Conservation (phyloP, 352 stramenopile genomes). For the Phytophthora nicotianae region DNA sequence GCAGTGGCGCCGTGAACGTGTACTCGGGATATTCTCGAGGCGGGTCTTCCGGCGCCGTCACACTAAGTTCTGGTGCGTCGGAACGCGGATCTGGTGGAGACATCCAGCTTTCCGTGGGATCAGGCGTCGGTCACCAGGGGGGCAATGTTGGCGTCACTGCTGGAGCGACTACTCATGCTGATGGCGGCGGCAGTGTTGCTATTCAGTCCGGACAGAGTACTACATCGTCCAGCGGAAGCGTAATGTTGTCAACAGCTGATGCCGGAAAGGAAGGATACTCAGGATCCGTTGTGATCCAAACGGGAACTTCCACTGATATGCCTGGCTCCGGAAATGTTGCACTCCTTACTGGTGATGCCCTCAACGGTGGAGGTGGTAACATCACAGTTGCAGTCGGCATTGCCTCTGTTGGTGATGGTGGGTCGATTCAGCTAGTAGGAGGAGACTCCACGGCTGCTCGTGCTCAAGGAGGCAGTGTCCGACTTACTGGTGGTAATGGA, state of each 20-base stretch:
- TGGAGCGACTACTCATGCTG: constrained; percentile 45
- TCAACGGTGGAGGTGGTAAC: constrained; percentile 59
- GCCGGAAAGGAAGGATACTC: constrained; percentile 67
- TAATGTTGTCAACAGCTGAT: constrained; percentile 54
- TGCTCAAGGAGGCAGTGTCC: constrained; percentile 49
- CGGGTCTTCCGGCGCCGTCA: constrained; percentile 67
- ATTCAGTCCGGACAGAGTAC: constrained; percentile 62
- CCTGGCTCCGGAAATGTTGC: constrained; percentile 70
- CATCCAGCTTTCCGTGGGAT: constrained; percentile 59
- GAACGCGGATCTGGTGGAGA: constrained; percentile 56
- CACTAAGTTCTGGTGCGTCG: constrained; percentile 69
- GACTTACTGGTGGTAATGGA: constrained; percentile 53
- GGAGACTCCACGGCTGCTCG: constrained; percentile 49
- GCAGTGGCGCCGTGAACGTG: constrained; percentile 59
- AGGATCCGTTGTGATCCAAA: constrained; percentile 77
- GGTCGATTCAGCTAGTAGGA: constrained; percentile 47
- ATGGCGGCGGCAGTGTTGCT: constrained; percentile 57
- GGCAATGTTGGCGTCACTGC: constrained; percentile 50
- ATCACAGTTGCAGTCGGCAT: constrained; percentile 58
- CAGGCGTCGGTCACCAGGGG: constrained; percentile 45
- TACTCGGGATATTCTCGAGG: constrained; percentile 50
- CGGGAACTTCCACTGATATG: constrained; percentile 51
- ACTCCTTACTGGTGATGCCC: constrained; percentile 60
- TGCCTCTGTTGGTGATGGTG: constrained; percentile 55
- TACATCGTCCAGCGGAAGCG: constrained; percentile 52